phyloP scores from a whole-genome alignment of 495 filamentous ascomycete genomes.

The Trichoderma asperelloides region DNA sequence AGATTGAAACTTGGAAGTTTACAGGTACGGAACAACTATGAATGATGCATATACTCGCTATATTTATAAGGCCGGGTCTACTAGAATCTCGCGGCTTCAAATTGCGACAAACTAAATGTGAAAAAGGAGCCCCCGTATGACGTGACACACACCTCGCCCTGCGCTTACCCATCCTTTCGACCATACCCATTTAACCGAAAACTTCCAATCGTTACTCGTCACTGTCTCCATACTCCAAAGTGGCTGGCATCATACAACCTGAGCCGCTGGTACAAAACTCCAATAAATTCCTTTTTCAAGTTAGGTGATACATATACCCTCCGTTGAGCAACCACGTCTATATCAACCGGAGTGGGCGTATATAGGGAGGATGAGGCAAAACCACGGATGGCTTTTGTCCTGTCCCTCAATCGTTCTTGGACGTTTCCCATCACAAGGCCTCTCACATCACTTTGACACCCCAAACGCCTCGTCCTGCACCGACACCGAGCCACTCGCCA shows the following conservation, averaged over 20 bases:
- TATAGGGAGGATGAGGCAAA: neutral
- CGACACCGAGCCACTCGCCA: conserved; percentile 90
- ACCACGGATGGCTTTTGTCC: neutral
- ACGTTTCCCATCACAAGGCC: neutral
- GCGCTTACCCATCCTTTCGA: neutral
- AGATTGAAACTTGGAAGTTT: too few relatives aligned
- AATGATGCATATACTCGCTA: neutral
- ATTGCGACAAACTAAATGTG: neutral
- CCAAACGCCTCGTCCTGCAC: conserved; percentile 85
- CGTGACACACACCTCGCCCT: neutral
- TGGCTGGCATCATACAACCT: neutral
- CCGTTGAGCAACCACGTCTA: neutral
- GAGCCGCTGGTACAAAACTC: conserved; percentile 1
- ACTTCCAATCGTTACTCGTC: conserved; percentile 7
- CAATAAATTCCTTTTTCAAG: neutral
- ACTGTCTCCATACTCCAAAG: conserved; percentile 2
- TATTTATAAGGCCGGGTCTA: neutral
- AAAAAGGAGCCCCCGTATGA: neutral
- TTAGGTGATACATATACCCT: conserved; percentile 1
- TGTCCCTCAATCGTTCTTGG: neutral
- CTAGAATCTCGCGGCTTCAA: conserved; percentile 3
- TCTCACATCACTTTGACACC: conserved; percentile 29
- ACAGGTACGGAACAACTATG: neutral
- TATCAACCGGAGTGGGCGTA: neutral
- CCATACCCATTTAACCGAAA: neutral